Evolutionary conservation across 1,284 basidiomycete species (phyloP).

Genomic region (Porodaedalea pini): DNA sequence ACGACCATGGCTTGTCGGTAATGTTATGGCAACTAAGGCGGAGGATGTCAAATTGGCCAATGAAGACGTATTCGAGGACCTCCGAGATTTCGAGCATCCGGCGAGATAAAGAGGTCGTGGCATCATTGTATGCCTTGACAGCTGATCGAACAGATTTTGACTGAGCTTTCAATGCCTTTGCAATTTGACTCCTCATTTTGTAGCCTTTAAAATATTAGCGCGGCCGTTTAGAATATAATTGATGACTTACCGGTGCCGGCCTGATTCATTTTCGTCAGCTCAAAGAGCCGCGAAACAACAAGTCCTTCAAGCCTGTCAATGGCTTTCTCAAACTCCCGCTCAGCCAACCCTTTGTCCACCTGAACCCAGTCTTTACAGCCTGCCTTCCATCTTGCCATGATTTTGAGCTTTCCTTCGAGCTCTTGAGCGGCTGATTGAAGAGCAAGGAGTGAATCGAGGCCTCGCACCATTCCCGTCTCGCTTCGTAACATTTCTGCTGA

Average conservation of each 20-base stretch:
- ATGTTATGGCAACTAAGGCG: slow-evolving; percentile 31
- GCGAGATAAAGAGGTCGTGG: slow-evolving; percentile 23
- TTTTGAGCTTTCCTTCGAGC: slow-evolving; percentile 26
- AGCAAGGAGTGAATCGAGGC: slow-evolving; percentile 4
- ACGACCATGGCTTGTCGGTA: slow-evolving; percentile 29
- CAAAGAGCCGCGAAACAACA: slow-evolving; percentile 32
- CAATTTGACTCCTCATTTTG: slow-evolving; percentile 30
- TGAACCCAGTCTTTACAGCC: slow-evolving; percentile 18
- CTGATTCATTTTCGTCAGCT: slow-evolving; percentile 32
- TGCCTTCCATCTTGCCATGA: slow-evolving; percentile 25
- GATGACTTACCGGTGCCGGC: slow-evolving; percentile 21
- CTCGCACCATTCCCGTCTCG: not conserved
- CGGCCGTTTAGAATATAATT: too few relatives aligned
- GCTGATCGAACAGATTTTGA: slow-evolving; percentile 28
- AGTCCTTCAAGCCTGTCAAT: slow-evolving; percentile 29
- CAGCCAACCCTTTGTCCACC: slow-evolving; percentile 19
- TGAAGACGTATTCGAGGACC: slow-evolving; percentile 32
- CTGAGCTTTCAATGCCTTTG: slow-evolving; percentile 28
- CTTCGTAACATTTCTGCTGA: too few relatives aligned
- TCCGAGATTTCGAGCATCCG: slow-evolving; percentile 28
- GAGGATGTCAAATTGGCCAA: slow-evolving; percentile 36
- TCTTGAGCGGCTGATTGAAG: slow-evolving; percentile 1
- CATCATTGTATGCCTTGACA: slow-evolving; percentile 29
- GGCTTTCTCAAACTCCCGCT: slow-evolving; percentile 26
- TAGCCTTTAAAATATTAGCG: too few relatives aligned